Evolutionary conservation across 2,329 filamentous ascomycete species (phyloP), one percentile per base, ranked within the genome.

Genomic region (Apiospora arundinis): DNA sequence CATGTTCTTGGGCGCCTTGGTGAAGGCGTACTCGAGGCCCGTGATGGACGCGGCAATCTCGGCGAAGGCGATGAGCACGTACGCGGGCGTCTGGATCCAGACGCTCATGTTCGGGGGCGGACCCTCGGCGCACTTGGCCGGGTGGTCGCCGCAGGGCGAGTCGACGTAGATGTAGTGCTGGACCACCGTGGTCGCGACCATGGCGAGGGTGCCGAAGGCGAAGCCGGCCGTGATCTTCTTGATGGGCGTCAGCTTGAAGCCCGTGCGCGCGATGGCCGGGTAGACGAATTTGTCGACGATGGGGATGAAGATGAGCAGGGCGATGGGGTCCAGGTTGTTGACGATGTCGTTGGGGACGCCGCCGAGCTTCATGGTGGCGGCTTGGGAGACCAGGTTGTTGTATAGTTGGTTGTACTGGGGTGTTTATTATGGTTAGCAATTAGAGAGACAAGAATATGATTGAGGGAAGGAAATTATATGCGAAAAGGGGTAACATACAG

Each of bases 301-400:
- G 2, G 92, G 92, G 67, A 94, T 92, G 81, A 95, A 88, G 77
- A 95, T 90, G 76, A 95, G 88, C 73, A 95, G 89, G 37, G 92
- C 89, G 74, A 95, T 89, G 7, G 93, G 92, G 80, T 95, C 91
- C 52, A 95, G 84, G 82, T 94, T 94, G 79, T 91, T 88, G 76
- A 95, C 88, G 71, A 95, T 83, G 78, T 95, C 93, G 84, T 95
- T 95, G 77, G 93, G 93, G 3, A 93, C 87, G 44, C 92, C 92
- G 77, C 92, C 85, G 2, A 91, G 88, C 69, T 87, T 76, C 92
- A 93, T 89, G 69, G 89, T 90, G 6, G 87, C 85, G 40, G 90
- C 91, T 83, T 94, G 92, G 16, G 87, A 89, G 45, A 87, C 87
- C 25, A 91, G 79, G 80, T 90, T 91, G 78, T 85, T 87, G 68